A percentile compares a stretch with the other conserved stretches of the same genome.
Conservation (phyloP, 177 flowering plant species). For the Vitis hybrid region DNA sequence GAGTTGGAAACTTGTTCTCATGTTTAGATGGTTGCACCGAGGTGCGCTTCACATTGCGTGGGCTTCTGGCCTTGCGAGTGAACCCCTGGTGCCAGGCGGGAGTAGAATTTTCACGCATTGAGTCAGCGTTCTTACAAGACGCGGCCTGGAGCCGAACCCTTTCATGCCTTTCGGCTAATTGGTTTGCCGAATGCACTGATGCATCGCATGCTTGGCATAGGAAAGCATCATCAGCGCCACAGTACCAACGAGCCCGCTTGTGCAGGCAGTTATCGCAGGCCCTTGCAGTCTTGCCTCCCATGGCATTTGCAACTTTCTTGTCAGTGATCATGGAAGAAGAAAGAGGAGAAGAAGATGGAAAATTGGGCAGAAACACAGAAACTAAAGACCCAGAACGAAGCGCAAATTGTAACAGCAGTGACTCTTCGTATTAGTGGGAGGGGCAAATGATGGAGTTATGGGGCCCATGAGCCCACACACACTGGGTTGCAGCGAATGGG, state of each 20-base stretch:
- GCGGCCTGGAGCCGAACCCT: constrained; percentile 39
- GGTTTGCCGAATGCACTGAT: constrained; percentile 57
- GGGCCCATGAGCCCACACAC: too few relatives aligned
- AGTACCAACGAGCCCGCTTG: constrained; percentile 53
- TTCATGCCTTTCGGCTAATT: constrained; percentile 48
- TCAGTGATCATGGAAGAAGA: constrained; percentile 13
- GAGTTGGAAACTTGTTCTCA: constrained; percentile 1
- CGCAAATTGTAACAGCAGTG: too few relatives aligned
- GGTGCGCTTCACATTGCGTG: constrained; percentile 22
- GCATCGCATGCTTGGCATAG: constrained; percentile 56
- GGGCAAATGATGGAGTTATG: background rate
- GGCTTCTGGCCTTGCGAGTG: constrained; percentile 50
- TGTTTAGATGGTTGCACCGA: constrained; percentile 1
- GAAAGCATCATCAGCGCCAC: constrained; percentile 61
- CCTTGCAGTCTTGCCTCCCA: constrained; percentile 50
- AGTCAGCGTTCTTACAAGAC: constrained; percentile 1
- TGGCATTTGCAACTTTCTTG: constrained; percentile 31
- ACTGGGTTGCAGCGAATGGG: background rate
- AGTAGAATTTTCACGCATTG: background rate
- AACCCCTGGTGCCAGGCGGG: constrained; percentile 52
- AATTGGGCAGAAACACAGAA: background rate
- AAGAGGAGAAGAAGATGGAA: too few relatives aligned
- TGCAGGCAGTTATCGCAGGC: constrained; percentile 51
- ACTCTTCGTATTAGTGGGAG: background rate
- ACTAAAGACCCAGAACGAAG: too few relatives aligned